Evolutionary conservation across 2,329 filamentous ascomycete genomes (phyloP).

Genomic region (Diaporthe sp.): DNA sequence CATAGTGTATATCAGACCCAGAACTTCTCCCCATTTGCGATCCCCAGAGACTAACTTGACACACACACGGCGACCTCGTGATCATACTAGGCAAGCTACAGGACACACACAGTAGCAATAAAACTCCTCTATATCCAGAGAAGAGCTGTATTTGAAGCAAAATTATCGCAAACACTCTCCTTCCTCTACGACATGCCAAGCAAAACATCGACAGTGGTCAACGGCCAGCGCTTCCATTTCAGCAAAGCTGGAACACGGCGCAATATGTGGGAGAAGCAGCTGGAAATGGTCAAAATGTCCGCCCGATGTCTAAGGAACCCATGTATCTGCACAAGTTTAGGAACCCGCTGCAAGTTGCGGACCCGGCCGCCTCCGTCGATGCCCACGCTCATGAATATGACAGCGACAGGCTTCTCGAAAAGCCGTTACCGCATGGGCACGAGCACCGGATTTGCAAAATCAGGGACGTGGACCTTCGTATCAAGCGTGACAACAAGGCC

Average conservation of each 20-base stretch:
- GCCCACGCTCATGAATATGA: neutral
- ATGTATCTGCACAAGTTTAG: neutral
- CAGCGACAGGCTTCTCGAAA: neutral
- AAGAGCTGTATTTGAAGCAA: neutral
- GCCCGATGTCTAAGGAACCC: neutral
- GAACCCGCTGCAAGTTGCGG: neutral
- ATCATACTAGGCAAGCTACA: too few relatives aligned
- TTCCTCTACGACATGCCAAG: neutral
- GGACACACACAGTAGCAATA: neutral
- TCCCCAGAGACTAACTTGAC: too few relatives aligned
- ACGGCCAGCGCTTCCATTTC: neutral
- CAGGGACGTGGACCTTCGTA: neutral
- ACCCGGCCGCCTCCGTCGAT: neutral
- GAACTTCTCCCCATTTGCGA: too few relatives aligned
- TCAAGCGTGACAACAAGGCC: conserved; percentile 8
- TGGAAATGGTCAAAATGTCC: neutral
- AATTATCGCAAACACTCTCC: neutral
- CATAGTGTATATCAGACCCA: too few relatives aligned
- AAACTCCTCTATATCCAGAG: neutral
- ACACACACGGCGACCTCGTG: too few relatives aligned
- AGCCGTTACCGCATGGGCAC: neutral
- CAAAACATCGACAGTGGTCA: neutral
- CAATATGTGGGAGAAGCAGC: neutral
- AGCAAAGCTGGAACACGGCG: neutral
- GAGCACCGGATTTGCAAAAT: neutral